phyloP scores from a whole-genome alignment of 1,284 basidiomycete species.

The Austroboletus olivaceoglutinosus region DNA sequence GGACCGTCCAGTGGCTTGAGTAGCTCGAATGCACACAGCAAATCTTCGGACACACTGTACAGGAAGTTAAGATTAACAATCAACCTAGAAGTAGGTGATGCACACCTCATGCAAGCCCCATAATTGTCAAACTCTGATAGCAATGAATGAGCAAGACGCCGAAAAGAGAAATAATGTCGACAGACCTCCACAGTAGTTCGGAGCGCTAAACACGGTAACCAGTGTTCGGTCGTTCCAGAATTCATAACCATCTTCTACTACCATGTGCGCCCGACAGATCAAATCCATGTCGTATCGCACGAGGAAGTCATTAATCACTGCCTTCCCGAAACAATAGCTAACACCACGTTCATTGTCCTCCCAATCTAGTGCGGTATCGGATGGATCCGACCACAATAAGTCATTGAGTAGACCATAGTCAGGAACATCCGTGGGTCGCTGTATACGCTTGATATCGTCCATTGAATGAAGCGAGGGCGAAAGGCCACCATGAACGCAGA shows the following conservation, averaged over 20 bases:
- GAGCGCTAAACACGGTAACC: slow-evolving; percentile 98
- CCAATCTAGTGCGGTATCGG: slow-evolving; percentile 97
- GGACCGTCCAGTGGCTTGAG: slow-evolving; percentile 95
- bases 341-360: slow-evolving; percentile 99
- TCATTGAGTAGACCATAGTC: slow-evolving; percentile 98
- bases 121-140: slow-evolving; percentile 93
- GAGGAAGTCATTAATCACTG: slow-evolving; percentile 95
- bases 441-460: slow-evolving; percentile 99
- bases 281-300: slow-evolving; percentile 96
- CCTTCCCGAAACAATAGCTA: slow-evolving; percentile 98
- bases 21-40: slow-evolving; percentile 96
- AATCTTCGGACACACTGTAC: slow-evolving; percentile 88
- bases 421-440: slow-evolving; percentile 98
- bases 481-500: slow-evolving; percentile 98
- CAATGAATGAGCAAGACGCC: slow-evolving; percentile 15
- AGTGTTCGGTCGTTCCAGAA: slow-evolving; percentile 99
- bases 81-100: slow-evolving; percentile 6
- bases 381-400: slow-evolving; percentile 97
- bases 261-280: slow-evolving; percentile 99
- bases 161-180: slow-evolving; percentile 7
- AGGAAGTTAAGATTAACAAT: slow-evolving; percentile 12
- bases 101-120: slow-evolving; percentile 88
- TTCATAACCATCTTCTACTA: slow-evolving; percentile 99
- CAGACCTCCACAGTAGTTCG: slow-evolving; percentile 94
- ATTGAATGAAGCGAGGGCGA: slow-evolving; percentile 97